Conservation (phyloP, 2,329 filamentous ascomycete genomes). For the Geoglossum cookeanum region DNA sequence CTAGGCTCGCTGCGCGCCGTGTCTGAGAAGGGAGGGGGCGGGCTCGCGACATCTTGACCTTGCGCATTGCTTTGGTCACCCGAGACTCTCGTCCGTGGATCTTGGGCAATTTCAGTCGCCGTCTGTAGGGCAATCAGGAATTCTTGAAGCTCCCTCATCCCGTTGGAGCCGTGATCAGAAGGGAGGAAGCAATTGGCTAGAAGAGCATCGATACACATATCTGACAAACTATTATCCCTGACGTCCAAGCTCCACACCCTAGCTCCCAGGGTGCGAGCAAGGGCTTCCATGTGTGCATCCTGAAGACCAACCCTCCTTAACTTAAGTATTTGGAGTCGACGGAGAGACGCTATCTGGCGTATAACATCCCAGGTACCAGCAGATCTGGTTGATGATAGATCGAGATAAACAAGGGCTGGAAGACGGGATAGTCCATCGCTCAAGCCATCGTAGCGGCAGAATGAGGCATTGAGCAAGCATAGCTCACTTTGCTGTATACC, state of each 20-base stretch:
- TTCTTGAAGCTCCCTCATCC: not conserved
- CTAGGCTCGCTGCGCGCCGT: not conserved
- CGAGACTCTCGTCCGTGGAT: not conserved
- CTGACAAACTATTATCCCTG: not conserved
- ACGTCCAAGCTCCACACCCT: slow-evolving; percentile 4
- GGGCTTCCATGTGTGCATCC: not conserved
- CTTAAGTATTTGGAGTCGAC: slow-evolving; percentile 2
- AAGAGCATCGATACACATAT: not conserved
- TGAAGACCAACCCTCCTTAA: not conserved
- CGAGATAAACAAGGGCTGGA: slow-evolving; percentile 1
- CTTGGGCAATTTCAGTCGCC: not conserved
- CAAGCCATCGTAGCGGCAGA: not conserved
- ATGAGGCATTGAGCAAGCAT: not conserved
- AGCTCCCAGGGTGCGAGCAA: not conserved
- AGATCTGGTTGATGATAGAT: slow-evolving; percentile 1
- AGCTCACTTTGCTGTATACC: not conserved
- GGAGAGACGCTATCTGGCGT: not conserved
- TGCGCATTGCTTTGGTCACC: not conserved
- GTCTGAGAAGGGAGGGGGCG: not conserved
- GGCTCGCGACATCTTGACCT: not conserved
- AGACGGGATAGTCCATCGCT: not conserved
- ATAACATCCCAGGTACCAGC: not conserved
- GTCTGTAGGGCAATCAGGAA: not conserved
- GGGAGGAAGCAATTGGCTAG: slow-evolving; percentile 4
- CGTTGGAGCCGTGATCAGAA: not conserved